Evolutionary conservation across 805 yeast species (phyloP).

Genomic region (Ascoidea asiatica): DNA sequence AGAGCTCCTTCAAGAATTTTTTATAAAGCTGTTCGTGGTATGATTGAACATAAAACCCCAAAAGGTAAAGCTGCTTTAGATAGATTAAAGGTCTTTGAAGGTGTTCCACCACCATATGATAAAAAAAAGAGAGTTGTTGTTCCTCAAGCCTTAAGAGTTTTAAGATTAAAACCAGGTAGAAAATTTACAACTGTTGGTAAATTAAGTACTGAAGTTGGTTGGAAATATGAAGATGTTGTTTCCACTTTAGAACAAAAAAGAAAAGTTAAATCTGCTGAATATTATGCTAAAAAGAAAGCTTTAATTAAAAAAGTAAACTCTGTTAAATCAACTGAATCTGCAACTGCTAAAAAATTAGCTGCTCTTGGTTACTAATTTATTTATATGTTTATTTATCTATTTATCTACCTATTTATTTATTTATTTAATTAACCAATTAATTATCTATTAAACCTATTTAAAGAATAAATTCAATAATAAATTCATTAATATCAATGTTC

Average conservation of each 20-base stretch:
- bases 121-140: conserved; percentile 99
- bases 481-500: too few relatives aligned
- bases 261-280: conserved; percentile 97
- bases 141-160: conserved; percentile 98
- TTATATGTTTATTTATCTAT: conserved; percentile 2
- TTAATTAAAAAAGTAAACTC: conserved; percentile 81
- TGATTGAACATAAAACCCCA: conserved; percentile 99
- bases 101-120: conserved; percentile 99
- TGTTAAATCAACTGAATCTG: conserved; percentile 83
- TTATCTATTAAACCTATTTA: too few relatives aligned
- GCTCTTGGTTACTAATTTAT: conserved; percentile 83
- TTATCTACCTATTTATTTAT: too few relatives aligned
- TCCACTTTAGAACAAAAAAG: conserved; percentile 98
- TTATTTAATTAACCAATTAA: too few relatives aligned
- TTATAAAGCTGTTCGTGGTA: conserved; percentile 99
- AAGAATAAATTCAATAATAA: too few relatives aligned
- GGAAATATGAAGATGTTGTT: conserved; percentile 99
- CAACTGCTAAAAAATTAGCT: conserved; percentile 88
- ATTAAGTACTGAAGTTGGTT: conserved; percentile 93
- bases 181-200: conserved; percentile 98
- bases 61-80: conserved; percentile 99
- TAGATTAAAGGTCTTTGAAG: conserved; percentile 98
- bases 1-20: conserved; percentile 99
- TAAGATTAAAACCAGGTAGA: conserved; percentile 99
- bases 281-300: conserved; percentile 97